A percentile compares a stretch with the other conserved stretches of the same genome.
Conservation (phyloP, 2,329 filamentous ascomycete genomes). For the Blastomyces silverae region DNA sequence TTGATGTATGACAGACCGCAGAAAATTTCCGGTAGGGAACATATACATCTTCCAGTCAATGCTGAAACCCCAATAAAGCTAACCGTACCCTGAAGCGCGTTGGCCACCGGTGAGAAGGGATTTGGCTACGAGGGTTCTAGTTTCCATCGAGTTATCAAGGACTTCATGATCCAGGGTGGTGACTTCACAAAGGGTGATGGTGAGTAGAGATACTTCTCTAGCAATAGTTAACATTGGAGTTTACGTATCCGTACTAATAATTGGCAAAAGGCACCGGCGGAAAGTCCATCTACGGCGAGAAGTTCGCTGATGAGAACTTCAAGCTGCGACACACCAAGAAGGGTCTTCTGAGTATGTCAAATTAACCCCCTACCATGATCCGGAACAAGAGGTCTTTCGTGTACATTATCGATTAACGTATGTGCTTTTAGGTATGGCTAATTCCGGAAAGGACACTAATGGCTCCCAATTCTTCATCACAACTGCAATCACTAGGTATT, state of each 20-base stretch:
- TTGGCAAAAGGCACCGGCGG: conserved; percentile 51
- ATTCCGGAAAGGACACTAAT: conserved; percentile 58
- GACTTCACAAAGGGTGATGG: conserved; percentile 60
- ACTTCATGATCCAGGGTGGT: conserved; percentile 65
- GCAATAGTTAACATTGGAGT: neutral
- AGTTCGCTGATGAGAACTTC: conserved; percentile 65
- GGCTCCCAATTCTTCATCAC: conserved; percentile 64
- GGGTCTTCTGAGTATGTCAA: conserved; percentile 52
- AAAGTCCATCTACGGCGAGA: conserved; percentile 61
- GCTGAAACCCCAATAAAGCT: neutral
- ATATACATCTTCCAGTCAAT: neutral
- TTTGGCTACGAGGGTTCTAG: conserved; percentile 59
- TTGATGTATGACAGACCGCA: conserved; percentile 44
- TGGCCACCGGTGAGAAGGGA: conserved; percentile 61
- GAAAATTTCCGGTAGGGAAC: conserved; percentile 56
- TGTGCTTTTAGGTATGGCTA: conserved; percentile 52
- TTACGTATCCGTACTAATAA: conserved; percentile 2
- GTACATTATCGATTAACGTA: conserved; percentile 2
- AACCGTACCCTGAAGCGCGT: conserved; percentile 35
- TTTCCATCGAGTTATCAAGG: conserved; percentile 65
- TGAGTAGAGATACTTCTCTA: conserved; percentile 23
- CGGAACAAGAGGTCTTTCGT: neutral
- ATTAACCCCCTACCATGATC: neutral
- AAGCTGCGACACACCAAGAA: conserved; percentile 62
- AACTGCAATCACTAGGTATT: conserved; percentile 50